Evolutionary conservation across 768 basidiomycete genomes (phyloP), one percentile per base, ranked within the genome.

Genomic region (Leccinum disarticulatum): DNA sequence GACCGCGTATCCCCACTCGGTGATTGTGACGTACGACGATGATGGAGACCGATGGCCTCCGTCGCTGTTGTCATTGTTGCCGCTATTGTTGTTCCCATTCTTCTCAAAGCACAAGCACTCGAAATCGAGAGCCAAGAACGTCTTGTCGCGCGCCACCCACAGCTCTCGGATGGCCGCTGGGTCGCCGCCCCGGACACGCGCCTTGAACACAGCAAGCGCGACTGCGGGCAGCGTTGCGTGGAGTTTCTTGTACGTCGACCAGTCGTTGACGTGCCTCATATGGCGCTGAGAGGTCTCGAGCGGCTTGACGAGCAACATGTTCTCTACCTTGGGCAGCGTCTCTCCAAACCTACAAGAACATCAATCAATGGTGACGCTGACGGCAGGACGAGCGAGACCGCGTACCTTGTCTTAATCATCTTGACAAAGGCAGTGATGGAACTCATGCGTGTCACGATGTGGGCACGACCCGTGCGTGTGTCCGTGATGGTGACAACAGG

Each of bases 1-100:
- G 11, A 88, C 88, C 30, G 91, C 87, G 74, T 93, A 93, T 1
- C 91, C 91, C 85, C 87, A 93, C 72, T 92, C 91, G 51, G 91
- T 69, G 62, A 22, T 3, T 46, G 43, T 46, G 43, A 19, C 43
- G 43, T 43, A 46, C 43, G 43, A 19, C 11, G 43, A 19, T 9
- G 17, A 41, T 8, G 2, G 19, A 46, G 43, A 46, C 19, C 36
- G 36, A 36, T 36, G 15, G 36, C 36, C 36, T 15, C 15, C 15
- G 15, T 36, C 36, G 36, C 36, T 6, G 36, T 46, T 46, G 43
- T 11, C 43, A 46, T 46, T 46, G 0, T 6, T 46, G 19, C 5
- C 19, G 43, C 19, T 22, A 46, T 19, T 46, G 19, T n/a, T 22
- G 11, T 46, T 19, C 43, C 6, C 48, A 27, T 27, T 90, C 56